Conservation (phyloP, 768 basidiomycete species). For the Heimioporus sp. region DNA sequence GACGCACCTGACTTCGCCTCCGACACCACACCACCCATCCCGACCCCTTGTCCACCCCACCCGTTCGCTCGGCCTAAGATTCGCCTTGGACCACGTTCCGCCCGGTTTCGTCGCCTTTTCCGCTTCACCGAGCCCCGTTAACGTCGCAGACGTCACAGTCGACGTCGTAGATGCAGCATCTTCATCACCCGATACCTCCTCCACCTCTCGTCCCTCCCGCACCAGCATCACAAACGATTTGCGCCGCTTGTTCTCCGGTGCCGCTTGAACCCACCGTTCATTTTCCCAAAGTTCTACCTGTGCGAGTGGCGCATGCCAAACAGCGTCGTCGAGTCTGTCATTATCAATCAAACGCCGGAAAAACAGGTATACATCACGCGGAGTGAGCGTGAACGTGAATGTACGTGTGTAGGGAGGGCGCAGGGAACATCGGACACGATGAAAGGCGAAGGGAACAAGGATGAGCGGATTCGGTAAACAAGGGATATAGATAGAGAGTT, state of each 20-base stretch:
- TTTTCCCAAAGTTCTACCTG: slow-evolving; percentile 82
- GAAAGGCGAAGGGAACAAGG: not conserved
- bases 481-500: slow-evolving; percentile 9
- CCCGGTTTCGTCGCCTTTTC: not conserved
- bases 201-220: slow-evolving; percentile 12
- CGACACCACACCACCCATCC: slow-evolving; percentile 68
- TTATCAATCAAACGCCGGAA: slow-evolving; percentile 51
- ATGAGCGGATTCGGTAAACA: not conserved
- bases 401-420: not conserved
- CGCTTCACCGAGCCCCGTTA: too few species aligned
- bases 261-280: slow-evolving; percentile 52
- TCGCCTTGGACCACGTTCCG: slow-evolving; percentile 37
- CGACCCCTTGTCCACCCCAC: slow-evolving; percentile 67
- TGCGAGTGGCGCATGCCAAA: slow-evolving; percentile 62
- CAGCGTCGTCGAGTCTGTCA: slow-evolving; percentile 59
- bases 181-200: not conserved
- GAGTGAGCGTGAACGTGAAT: slow-evolving; percentile 14
- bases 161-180: slow-evolving; percentile 8
- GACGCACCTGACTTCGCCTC: slow-evolving; percentile 61
- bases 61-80: slow-evolving; percentile 45
- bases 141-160: not conserved
- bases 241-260: slow-evolving; percentile 1
- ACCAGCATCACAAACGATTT: slow-evolving; percentile 3
- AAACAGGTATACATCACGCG: slow-evolving; percentile 30
- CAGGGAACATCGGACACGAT: not conserved